phyloP scores from a whole-genome alignment of 2,329 filamentous ascomycete species.

The Fusarium sp. region DNA sequence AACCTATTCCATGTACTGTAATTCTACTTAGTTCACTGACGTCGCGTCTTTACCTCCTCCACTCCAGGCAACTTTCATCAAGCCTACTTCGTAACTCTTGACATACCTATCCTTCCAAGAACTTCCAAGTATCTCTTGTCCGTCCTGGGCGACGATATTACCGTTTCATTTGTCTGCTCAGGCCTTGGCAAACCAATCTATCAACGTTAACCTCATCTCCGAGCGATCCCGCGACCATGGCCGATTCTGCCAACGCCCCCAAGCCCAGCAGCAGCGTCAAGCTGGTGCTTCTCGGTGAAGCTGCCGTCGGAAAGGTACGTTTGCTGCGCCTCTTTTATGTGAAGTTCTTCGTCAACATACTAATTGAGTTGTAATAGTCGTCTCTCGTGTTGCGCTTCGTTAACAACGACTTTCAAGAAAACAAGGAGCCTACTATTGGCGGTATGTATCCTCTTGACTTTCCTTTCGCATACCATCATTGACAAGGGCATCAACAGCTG shows the following conservation, averaged over 20 bases:
- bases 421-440: slow-evolving; percentile 99
- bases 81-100: not conserved
- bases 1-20: not conserved
- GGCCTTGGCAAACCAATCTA: slow-evolving; percentile 4
- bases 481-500: slow-evolving; percentile 67
- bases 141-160: slow-evolving; percentile 2
- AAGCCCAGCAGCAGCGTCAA: slow-evolving; percentile 99
- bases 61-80: slow-evolving; percentile 34
- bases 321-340: not conserved
- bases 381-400: slow-evolving; percentile 98
- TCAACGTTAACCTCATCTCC: slow-evolving; percentile 29
- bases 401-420: slow-evolving; percentile 99
- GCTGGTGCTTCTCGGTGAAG: slow-evolving; percentile 96
- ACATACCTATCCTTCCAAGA: slow-evolving; percentile 10
- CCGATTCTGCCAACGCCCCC: slow-evolving; percentile 69
- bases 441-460: slow-evolving; percentile 65
- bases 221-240: slow-evolving; percentile 48
- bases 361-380: slow-evolving; percentile 69
- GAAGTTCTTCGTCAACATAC: slow-evolving; percentile 1
- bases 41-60: slow-evolving; percentile 38
- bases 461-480: slow-evolving; percentile 19
- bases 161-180: slow-evolving; percentile 4
- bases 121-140: slow-evolving; percentile 5
- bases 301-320: slow-evolving; percentile 94
- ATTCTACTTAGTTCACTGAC: slow-evolving; percentile 37